phyloP scores from a whole-genome alignment of 2,329 filamentous ascomycete genomes.

The Ophiostoma populinum region DNA sequence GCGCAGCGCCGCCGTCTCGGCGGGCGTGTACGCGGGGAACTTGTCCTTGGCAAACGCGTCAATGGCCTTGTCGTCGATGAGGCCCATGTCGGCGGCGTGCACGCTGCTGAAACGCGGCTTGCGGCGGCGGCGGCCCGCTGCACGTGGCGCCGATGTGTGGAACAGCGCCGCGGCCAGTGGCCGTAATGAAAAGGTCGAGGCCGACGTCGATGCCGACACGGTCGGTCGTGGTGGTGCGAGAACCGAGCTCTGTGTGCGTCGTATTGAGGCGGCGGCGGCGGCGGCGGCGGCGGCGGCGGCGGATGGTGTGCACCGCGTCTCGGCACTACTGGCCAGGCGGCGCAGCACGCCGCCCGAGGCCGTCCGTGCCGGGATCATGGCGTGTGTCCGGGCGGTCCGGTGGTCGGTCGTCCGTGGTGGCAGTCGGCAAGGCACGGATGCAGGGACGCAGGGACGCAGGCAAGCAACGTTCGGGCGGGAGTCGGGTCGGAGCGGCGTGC shows the following conservation, averaged over 20 bases:
- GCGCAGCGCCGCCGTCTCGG: constrained; percentile 44
- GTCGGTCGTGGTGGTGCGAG: not conserved
- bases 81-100: constrained; percentile 32
- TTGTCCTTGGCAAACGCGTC: constrained; percentile 26
- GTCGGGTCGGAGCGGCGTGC: no score
- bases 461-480: no score
- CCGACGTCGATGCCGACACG: not conserved
- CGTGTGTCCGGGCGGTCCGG: no score
- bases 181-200: not conserved
- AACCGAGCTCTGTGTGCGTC: not conserved
- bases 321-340: constrained; percentile 7
- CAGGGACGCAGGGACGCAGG: no score
- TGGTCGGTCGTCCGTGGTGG: no score
- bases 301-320: not conserved
- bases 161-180: constrained; percentile 17
- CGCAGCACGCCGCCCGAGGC: constrained; percentile 9
- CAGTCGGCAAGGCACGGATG: no score
- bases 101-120: constrained; percentile 34
- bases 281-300: constrained; percentile 1
- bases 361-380: constrained; percentile 11
- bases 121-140: constrained; percentile 21
- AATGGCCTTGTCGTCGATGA: constrained; percentile 26
- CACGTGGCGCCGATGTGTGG: constrained; percentile 32
- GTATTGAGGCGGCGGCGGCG: not conserved
- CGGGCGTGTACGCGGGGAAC: constrained; percentile 47